Evolutionary conservation across 176 grass and related monocot species (phyloP), one percentile per base, ranked within the genome.

Genomic region (Dendrocalamus sinicus): DNA sequence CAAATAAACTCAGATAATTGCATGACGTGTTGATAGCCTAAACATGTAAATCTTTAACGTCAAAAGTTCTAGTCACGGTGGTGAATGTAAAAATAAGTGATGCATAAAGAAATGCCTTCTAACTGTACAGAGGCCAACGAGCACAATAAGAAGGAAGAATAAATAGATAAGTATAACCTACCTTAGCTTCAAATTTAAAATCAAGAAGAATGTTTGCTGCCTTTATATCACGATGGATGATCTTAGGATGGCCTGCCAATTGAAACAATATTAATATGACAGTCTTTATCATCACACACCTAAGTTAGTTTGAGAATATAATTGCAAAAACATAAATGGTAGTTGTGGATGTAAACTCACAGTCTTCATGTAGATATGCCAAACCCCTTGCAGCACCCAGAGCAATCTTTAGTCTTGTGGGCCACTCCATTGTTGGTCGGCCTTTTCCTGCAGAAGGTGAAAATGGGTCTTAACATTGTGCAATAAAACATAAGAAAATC

Each of bases 191-290:
- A 82, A 91, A 96, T 44, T 93, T 80, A 59, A 91, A 89, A 72
- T 96, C 91, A 77, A 96, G 78, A 80, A 96, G 89, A 92, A 96
- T 96, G 81, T 96, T 96, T 82, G 91, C 23, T 57, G 75, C 61
- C 78, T 96, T 96, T 64, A 96, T 92, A 82, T 93, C 94, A 77
- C 94, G 91, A 52, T 96, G 94, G 60, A 96, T 91, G 76, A 96
- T 93, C 81, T 93, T 91, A 19, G 91, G 94, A 83, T 96, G 89
- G 69, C 94, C 94, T 96, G 76, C 57, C 22, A 87, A 67, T 57
- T 86, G 48, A 84, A 75, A 77, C 44, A 73, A 75, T 41, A 72
- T 80, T 32, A 76, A 40, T 35, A 7, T 37, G 35, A 48, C 11
- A 9, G 8, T 79, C 9, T 41, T 59, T 62, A 4, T 19, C 16